These are phyloP conservation scores for Penicillium cinerascens DNA, from an alignment of 495 filamentous ascomycete genomes.

Conservation along the genomic window DNA sequence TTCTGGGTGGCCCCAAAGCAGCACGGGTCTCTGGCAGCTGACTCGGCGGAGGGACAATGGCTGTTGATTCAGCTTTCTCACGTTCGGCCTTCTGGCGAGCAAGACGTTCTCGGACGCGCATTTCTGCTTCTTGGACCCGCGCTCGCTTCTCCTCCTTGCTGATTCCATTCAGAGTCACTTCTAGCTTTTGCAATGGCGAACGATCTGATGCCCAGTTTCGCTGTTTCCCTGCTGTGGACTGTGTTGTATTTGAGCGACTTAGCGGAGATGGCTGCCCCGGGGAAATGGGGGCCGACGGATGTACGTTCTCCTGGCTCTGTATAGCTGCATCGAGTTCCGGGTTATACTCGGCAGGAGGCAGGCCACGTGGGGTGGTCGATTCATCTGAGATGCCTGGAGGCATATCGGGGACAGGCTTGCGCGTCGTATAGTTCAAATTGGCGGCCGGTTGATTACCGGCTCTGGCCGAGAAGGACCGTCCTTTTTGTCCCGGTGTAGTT, in stretches of 20 bases:
- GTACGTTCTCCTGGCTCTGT: constrained; percentile 8
- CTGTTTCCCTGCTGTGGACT: constrained; percentile 26
- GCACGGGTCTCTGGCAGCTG: constrained; percentile 2
- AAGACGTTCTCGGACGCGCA: constrained; percentile 49
- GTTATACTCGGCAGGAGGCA: constrained; percentile 9
- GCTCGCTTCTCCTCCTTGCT: constrained; percentile 89
- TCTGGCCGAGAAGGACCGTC: constrained; percentile 20
- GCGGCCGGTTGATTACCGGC: constrained; percentile 12
- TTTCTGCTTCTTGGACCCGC: constrained; percentile 74
- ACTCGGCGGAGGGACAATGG: constrained; percentile 7
- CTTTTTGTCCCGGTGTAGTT: background rate
- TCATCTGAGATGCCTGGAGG: constrained; percentile 10
- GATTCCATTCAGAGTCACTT: constrained; percentile 80
- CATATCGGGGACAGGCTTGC: constrained; percentile 5
- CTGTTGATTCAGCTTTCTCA: constrained; percentile 16
- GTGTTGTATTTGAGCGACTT: constrained; percentile 36
- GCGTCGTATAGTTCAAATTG: constrained; percentile 22
- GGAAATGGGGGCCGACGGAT: background rate
- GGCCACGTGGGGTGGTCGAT: constrained; percentile 23
- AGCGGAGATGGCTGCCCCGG: constrained; percentile 12
- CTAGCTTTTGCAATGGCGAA: constrained; percentile 88
- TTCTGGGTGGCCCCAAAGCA: background rate
- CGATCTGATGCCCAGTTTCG: constrained; percentile 66
- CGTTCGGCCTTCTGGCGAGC: constrained; percentile 30
- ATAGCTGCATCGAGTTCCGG: background rate